phyloP scores from a whole-genome alignment of 805 yeast species.

The Pichia gijzeniarum region DNA sequence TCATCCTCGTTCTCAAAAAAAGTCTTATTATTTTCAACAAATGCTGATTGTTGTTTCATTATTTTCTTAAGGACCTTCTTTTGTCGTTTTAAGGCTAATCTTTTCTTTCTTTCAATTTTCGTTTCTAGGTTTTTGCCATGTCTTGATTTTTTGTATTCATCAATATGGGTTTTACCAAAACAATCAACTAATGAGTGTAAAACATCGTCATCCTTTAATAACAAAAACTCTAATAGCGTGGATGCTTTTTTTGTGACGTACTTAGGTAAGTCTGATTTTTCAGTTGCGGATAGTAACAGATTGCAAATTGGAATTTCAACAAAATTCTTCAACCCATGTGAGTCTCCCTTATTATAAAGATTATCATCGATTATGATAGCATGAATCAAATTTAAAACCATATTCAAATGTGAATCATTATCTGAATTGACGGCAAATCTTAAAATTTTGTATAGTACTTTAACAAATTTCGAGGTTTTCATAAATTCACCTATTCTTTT shows the following conservation, averaged over 20 bases:
- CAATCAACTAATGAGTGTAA: constrained; percentile 46
- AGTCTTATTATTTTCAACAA: constrained; percentile 35
- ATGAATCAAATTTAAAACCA: constrained; percentile 61
- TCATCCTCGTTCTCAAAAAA: constrained; percentile 16
- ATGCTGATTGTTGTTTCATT: constrained; percentile 45
- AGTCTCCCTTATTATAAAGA: constrained; percentile 29
- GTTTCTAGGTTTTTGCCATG: constrained; percentile 41
- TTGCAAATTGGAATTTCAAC: constrained; percentile 52
- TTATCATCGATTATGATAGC: constrained; percentile 41
- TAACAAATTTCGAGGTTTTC: constrained; percentile 47
- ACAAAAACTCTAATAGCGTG: constrained; percentile 43
- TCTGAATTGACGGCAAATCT: constrained; percentile 44
- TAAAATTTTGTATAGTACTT: constrained; percentile 51
- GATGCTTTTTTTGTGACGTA: constrained; percentile 50
- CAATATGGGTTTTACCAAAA: constrained; percentile 51
- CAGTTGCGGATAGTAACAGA: constrained; percentile 45
- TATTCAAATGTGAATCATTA: constrained; percentile 50
- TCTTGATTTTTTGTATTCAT: constrained; percentile 42
- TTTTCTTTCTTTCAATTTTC: constrained; percentile 47
- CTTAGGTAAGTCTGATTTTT: constrained; percentile 43
- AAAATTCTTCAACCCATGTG: constrained; percentile 29
- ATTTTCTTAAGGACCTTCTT: constrained; percentile 56
- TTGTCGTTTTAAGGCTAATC: constrained; percentile 57
- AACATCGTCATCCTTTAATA: constrained; percentile 43
- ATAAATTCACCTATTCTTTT: constrained; percentile 43